Conservation (phyloP, 2,329 filamentous ascomycete species). For the Arthrobotrys conoides region DNA sequence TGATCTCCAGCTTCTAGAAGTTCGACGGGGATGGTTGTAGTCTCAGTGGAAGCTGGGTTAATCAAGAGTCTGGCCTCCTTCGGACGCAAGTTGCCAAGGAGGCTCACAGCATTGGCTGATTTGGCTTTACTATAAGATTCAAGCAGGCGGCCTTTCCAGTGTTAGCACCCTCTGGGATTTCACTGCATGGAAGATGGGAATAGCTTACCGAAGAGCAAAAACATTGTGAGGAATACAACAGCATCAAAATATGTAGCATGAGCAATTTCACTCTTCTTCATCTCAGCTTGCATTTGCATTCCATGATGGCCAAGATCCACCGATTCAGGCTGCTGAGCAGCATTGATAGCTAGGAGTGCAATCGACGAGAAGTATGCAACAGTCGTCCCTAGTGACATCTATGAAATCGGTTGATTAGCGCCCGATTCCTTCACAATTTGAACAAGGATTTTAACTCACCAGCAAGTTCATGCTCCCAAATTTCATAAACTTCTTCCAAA, state of each 20-base stretch:
- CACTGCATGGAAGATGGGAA: not conserved
- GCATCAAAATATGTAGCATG: constrained; percentile 83
- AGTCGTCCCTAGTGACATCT: constrained; percentile 85
- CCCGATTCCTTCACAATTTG: not conserved
- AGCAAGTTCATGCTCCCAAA: constrained; percentile 98
- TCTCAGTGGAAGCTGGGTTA: constrained; percentile 68
- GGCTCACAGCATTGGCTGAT: constrained; percentile 86
- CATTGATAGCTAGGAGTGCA: constrained; percentile 79
- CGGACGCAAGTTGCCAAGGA: constrained; percentile 82
- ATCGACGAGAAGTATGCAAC: constrained; percentile 90
- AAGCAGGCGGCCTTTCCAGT: constrained; percentile 75
- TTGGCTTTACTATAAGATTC: constrained; percentile 94
- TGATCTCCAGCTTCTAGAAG: constrained; percentile 81
- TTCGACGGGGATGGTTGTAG: constrained; percentile 74
- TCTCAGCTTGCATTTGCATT: constrained; percentile 66
- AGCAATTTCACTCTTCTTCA: constrained; percentile 71
- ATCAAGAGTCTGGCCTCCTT: constrained; percentile 79
- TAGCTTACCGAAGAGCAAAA: constrained; percentile 77
- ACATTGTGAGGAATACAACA: constrained; percentile 91
- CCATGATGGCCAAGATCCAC: constrained; percentile 59
- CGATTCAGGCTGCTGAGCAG: constrained; percentile 66
- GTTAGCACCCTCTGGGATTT: constrained; percentile 40
- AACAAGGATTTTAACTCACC: constrained; percentile 35
- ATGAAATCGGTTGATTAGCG: not conserved
- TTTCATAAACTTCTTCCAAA: constrained; percentile 84